Base-by-base conservation (phyloP, 352 stramenopile species). In the Globisporangium sylvaticum region DNA sequence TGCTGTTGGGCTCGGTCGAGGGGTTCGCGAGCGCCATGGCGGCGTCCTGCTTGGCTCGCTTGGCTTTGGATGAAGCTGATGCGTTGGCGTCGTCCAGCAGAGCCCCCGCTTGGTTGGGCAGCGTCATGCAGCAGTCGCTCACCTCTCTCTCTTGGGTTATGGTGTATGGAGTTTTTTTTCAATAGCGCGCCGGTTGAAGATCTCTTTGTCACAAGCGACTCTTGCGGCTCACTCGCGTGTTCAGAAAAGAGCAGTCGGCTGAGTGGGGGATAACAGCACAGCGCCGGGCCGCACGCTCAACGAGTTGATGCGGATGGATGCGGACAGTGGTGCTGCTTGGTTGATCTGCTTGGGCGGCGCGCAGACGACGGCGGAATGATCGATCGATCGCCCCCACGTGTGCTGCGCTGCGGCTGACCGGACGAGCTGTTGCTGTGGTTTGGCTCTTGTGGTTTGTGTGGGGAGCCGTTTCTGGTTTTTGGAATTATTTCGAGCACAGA, bases 1-100 rank as follows among this genome's bases (percentile, higher is more conserved):
- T 72, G 52, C 62, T 65, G 18, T 73, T 76, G 34, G 66, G 61
- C 55, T 80, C 64, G 12, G 15, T 54, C 20, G 55, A 70, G 24
- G 69, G 48, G 20, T 61, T 73, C 74, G 64, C 31, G 53, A 31
- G 27, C 53, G 39, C 39, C 58, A 56, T 56, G 58, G 61, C 24
- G n/a, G 61, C 24, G 29, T 58, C 50, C n/a, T 14, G 44, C 8
- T 24, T 27, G 29, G n/a, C 57, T 53, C 57, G 32, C 24, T 4
- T 46, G 39, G 39, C 4, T 48, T 48, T 48, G 22, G 54, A 60
- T 44, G 32, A 12, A 4, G 46, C 10, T 15, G 34, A 39, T 42
- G 34, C 34, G 34, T 42, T 42, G n/a, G 10, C 27, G 27, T 39
- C 29, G 7, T 58, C 31, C n/a, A 58, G 48, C 22, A 29, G 25